These are phyloP conservation scores for Collariella sp. DNA, from an alignment of 495 filamentous ascomycete species.

Conservation along the genomic window DNA sequence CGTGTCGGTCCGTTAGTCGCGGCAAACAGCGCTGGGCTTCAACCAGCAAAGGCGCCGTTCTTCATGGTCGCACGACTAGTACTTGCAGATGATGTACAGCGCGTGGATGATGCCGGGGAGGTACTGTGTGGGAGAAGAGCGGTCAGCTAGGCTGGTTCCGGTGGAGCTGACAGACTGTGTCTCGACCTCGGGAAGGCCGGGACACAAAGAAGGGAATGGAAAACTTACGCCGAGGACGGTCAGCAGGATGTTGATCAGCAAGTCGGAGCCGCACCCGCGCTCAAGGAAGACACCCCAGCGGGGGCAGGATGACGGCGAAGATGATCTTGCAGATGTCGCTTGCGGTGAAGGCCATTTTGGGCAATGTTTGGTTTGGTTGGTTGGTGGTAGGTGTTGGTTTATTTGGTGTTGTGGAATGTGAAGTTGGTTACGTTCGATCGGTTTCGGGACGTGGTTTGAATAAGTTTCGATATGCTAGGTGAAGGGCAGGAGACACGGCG, in stretches of 20 bases:
- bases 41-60: too few relatives aligned
- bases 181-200: background rate
- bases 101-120: conserved; percentile 61
- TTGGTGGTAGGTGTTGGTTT: conserved; percentile 21
- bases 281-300: conserved; percentile 86
- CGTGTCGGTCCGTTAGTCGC: too few relatives aligned
- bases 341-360: background rate
- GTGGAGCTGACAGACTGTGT: too few relatives aligned
- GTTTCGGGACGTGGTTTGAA: background rate
- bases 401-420: background rate
- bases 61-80: too few relatives aligned
- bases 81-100: conserved; percentile 47
- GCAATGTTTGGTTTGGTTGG: background rate
- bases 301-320: conserved; percentile 78
- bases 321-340: conserved; percentile 93
- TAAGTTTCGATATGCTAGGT: too few relatives aligned
- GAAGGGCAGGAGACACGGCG: too few relatives aligned
- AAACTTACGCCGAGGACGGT: conserved; percentile 68
- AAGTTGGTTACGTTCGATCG: conserved; percentile 27
- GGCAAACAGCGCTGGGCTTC: too few relatives aligned
- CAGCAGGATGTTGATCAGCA: conserved; percentile 87
- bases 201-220: background rate
- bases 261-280: conserved; percentile 75
- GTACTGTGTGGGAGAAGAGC: conserved; percentile 13
- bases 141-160: background rate